Conservation (phyloP, 371 early-diverging fungal species). For the Choanephora cucurbitarum region DNA sequence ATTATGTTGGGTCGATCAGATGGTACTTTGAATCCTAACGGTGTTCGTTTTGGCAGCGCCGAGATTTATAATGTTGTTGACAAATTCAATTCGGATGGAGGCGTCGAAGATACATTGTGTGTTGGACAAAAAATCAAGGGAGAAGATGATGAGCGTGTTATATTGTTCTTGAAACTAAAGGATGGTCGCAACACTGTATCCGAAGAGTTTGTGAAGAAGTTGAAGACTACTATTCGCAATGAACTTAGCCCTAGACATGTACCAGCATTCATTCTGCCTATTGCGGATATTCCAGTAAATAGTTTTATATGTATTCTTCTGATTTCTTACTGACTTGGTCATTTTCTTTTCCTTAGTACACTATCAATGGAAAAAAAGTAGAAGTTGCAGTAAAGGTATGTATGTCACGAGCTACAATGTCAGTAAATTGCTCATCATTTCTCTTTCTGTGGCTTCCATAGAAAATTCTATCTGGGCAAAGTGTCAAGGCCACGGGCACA, state of each 20-base stretch:
- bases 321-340: neutral
- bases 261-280: conserved; percentile 84
- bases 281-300: conserved; percentile 84
- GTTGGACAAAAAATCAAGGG: conserved; percentile 83
- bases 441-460: conserved; percentile 25
- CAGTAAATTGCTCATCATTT: conserved; percentile 2
- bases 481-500: conserved; percentile 70
- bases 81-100: conserved; percentile 49
- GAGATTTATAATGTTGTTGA: conserved; percentile 94
- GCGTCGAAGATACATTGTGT: conserved; percentile 50
- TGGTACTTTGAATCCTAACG: conserved; percentile 95
- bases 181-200: conserved; percentile 30
- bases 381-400: conserved; percentile 91
- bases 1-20: conserved; percentile 95
- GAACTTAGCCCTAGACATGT: conserved; percentile 93
- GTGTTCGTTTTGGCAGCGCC: conserved; percentile 94
- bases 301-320: neutral
- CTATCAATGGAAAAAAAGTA: conserved; percentile 96
- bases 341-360: conserved; percentile 60
- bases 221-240: conserved; percentile 77
- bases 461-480: conserved; percentile 83
- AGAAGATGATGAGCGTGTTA: conserved; percentile 88
- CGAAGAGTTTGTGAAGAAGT: conserved; percentile 54
- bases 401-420: neutral
- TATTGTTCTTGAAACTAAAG: conserved; percentile 87